Conservation (phyloP, 2,329 filamentous ascomycete species). For the Fusarium denticulatum region DNA sequence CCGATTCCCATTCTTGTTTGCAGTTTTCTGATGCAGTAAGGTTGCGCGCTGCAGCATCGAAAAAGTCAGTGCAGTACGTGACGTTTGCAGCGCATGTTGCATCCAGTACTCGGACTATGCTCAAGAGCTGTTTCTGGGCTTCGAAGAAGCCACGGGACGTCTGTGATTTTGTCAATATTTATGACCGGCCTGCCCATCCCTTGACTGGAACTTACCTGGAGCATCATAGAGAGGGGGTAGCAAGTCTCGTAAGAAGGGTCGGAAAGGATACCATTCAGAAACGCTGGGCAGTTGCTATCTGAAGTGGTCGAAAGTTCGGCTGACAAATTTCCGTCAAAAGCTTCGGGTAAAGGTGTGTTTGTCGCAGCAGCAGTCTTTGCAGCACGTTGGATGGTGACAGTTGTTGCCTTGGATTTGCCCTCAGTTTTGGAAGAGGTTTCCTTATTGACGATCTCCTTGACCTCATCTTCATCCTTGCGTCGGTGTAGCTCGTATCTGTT, state of each 20-base stretch:
- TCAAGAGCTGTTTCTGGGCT: conserved; percentile 74
- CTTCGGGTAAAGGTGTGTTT: conserved; percentile 62
- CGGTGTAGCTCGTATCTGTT: conserved; percentile 20
- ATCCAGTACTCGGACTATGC: conserved; percentile 81
- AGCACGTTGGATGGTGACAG: conserved; percentile 38
- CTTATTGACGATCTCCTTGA: conserved; percentile 22
- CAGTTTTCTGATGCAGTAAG: conserved; percentile 74
- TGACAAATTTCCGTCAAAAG: conserved; percentile 73
- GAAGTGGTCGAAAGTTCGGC: conserved; percentile 67
- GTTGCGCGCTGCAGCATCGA: conserved; percentile 71
- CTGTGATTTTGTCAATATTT: conserved; percentile 53
- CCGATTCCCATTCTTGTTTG: conserved; percentile 71
- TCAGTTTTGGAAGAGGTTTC: conserved; percentile 28
- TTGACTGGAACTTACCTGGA: conserved; percentile 68
- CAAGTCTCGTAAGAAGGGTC: conserved; percentile 76
- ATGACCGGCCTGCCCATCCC: too few species aligned
- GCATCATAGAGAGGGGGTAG: conserved; percentile 83
- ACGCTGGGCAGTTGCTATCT: conserved; percentile 67
- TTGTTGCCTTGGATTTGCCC: conserved; percentile 30
- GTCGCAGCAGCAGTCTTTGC: conserved; percentile 35
- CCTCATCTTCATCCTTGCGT: conserved; percentile 29
- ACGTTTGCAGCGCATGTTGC: conserved; percentile 77
- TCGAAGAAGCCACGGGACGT: conserved; percentile 88
- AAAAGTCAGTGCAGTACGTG: conserved; percentile 70
- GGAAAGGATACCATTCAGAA: conserved; percentile 74